Conservation (phyloP, 2,329 filamentous ascomycete species). For the Coniella vitis region DNA sequence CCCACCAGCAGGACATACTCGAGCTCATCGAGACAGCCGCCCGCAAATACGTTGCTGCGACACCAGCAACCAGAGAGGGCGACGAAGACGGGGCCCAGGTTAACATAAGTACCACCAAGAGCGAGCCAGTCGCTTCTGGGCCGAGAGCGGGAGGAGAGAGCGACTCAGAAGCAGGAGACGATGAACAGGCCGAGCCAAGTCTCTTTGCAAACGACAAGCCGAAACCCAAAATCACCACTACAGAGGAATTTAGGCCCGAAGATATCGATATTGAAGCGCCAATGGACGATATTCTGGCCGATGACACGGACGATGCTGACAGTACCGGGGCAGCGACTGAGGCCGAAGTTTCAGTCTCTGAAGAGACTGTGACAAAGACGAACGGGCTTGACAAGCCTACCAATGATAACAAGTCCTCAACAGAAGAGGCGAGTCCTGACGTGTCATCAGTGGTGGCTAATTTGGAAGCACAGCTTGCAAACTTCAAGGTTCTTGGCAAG, state of each 20-base stretch:
- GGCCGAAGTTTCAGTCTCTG: slow-evolving; percentile 10
- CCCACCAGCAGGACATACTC: slow-evolving; percentile 39
- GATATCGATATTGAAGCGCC: slow-evolving; percentile 45
- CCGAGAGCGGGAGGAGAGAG: slow-evolving; percentile 3
- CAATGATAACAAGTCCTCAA: not conserved
- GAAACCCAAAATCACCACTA: slow-evolving; percentile 20
- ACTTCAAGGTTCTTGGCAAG: slow-evolving; percentile 27
- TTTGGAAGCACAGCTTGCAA: slow-evolving; percentile 25
- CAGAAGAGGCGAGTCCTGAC: slow-evolving; percentile 2
- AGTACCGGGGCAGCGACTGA: slow-evolving; percentile 14
- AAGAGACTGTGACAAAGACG: slow-evolving; percentile 5
- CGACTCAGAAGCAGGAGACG: not conserved
- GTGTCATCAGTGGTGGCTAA: slow-evolving; percentile 18
- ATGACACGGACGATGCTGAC: slow-evolving; percentile 13
- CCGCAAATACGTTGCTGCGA: slow-evolving; percentile 38
- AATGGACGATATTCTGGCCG: slow-evolving; percentile 18
- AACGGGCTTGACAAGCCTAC: slow-evolving; percentile 1
- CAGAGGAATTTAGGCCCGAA: slow-evolving; percentile 34
- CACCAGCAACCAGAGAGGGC: slow-evolving; percentile 10
- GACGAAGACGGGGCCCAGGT: not conserved
- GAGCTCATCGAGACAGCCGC: slow-evolving; percentile 45
- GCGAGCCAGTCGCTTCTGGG: slow-evolving; percentile 8
- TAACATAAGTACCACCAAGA: slow-evolving; percentile 5
- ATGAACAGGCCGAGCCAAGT: slow-evolving; percentile 9
- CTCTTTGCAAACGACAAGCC: slow-evolving; percentile 19